Base-by-base conservation (phyloP, 345 rosid genomes). In the Eucalyptus victrix region DNA sequence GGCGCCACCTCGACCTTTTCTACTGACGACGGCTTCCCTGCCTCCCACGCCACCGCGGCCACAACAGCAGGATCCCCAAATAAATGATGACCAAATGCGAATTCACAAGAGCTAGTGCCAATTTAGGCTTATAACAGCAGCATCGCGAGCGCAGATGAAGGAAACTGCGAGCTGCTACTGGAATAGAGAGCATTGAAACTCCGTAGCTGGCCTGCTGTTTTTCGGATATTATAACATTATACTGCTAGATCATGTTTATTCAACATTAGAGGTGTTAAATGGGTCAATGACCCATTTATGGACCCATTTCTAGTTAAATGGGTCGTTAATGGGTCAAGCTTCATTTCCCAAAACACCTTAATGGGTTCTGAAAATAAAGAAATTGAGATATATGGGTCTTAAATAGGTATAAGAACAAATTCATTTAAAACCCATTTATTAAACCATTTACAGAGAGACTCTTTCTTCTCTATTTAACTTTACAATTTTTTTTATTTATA, bases 1-100 rank as follows among this genome's bases (percentile, higher is more conserved):
- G 92, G 93, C 5, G 95, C 93, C 89, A 93, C 94, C 87, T 93
- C 94, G 87, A 94, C 94, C 90, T 93, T 91, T 60, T 93, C 91
- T 1, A 94, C 92, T 76, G 87, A 91, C 69, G 93, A 62, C 89
- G 93, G 94, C 92, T 94, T 94, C 54, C 94, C 94, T n/a, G 96
- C 94, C 87, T 94, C 94, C 95, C 94, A 93, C 51, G 93, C 94
- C 53, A 94, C 93, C 16, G 94, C 92, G 88, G 94, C 96, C 91
- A 50, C 89, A 91, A 9, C 51, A 88, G 2, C 37, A 67, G 19
- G 47, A 19, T 37, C 45, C 44, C 83, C 83, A 72, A 72, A 6
- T 72, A 9, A 72, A 72, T 3, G 26, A 72, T 21, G 14, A 72
- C 26, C 45, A 72, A 72, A 72, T 19, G 83, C 4, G 26, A 37